Evolutionary conservation across 345 rosid species (phyloP).

Genomic region (Citrus unshiu): DNA sequence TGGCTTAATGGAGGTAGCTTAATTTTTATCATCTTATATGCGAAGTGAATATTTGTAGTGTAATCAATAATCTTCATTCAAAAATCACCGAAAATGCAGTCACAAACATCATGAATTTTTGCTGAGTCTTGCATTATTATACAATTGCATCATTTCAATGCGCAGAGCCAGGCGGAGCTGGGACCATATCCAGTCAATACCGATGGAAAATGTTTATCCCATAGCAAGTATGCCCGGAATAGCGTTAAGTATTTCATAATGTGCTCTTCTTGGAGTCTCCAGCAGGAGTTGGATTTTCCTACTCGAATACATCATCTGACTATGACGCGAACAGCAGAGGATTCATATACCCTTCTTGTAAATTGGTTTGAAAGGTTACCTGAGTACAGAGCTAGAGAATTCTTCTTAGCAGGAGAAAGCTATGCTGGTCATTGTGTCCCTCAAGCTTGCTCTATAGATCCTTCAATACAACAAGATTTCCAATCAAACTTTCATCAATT

Average conservation of each 20-base stretch:
- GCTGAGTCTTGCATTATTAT: too few relatives aligned
- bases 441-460: slow-evolving; percentile 29
- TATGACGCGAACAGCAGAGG: slow-evolving; percentile 21
- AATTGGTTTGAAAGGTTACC: slow-evolving; percentile 42
- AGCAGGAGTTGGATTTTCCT: slow-evolving; percentile 39
- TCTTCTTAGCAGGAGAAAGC: slow-evolving; percentile 40
- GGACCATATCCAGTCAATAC: slow-evolving; percentile 28
- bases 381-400: slow-evolving; percentile 28
- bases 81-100: too few relatives aligned
- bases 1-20: slow-evolving; percentile 40
- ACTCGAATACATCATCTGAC: slow-evolving; percentile 26
- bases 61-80: too few relatives aligned
- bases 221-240: slow-evolving; percentile 26
- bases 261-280: slow-evolving; percentile 35
- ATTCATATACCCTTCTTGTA: slow-evolving; percentile 26
- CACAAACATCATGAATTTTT: too few relatives aligned
- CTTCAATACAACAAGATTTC: background rate
- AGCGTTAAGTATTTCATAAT: slow-evolving; percentile 2
- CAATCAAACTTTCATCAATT: background rate
- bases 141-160: slow-evolving; percentile 31
- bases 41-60: too few relatives aligned
- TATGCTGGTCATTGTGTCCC: slow-evolving; percentile 42
- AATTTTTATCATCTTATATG: background rate
- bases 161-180: slow-evolving; percentile 27
- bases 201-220: background rate